Base-by-base conservation (phyloP, 225 moss, liverwort and hornwort species). In the Physcomitrellopsis africana region DNA sequence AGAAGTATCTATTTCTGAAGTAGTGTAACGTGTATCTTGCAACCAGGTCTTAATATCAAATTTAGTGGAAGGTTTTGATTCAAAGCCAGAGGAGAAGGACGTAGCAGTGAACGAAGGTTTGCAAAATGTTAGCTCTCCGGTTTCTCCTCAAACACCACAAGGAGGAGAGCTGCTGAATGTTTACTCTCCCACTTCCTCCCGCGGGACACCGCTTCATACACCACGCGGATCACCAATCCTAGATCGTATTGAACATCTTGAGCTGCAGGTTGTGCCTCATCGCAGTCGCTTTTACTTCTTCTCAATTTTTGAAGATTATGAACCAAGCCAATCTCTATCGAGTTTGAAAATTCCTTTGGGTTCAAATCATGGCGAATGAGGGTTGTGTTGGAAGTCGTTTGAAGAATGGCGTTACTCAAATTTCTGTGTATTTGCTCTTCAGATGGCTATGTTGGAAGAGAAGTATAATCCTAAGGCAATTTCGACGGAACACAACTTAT, bases 231-330 rank as follows among this genome's bases (percentile, higher is more conserved):
- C 49, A 11, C n/a, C 79, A 12, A 69, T 83, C 4, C 62, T 60
- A 26, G 67, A 86, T 13, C 86, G 86, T 16, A 37, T 86, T 12
- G 23, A 13, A 58, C 77, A 77, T 41, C 86, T 86, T 26, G 86
- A 86, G 77, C 51, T 41, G 48, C 83, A 86, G 83, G 86, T 41
- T 77, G 63, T 61, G 54, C 10, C 10, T 27, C 32, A 37, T 37
- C 3, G 32, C 32, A 37, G 32, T 24, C 9, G 0, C 12, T 45
- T n/a, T 76, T 23, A 19, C 57, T 53, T 51, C 44, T 14, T 48
- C 18, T 32, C 17, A 58, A 37, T 7, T 64, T 23, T 22, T 73
- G 24, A 7, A 47, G 18, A 27, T 68, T 60, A 20, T 27, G 23
- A 51, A 27, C 53, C 17, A 17, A 64, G 45, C 11, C 20, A 42